These are phyloP conservation scores for Coniferiporia weirii DNA, from an alignment of 1,284 basidiomycete species.

Conservation along the genomic window DNA sequence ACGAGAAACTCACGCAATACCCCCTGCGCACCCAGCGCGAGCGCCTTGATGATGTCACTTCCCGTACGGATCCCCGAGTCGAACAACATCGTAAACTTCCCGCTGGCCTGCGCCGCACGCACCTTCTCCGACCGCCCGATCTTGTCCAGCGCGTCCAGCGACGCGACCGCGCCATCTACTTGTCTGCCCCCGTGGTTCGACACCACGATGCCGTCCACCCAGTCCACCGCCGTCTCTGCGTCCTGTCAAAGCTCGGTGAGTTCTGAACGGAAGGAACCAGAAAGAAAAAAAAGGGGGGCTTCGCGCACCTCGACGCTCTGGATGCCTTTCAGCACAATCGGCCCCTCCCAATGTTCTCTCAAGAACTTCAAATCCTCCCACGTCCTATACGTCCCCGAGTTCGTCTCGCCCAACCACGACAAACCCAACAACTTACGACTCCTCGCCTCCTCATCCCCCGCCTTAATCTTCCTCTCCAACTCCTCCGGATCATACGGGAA, in stretches of 20 bases:
- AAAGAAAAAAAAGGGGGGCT: no score
- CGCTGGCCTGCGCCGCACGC: constrained; percentile 48
- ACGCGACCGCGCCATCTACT: constrained; percentile 73
- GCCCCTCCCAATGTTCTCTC: constrained; percentile 64
- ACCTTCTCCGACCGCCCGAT: constrained; percentile 58
- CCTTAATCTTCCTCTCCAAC: constrained; percentile 33
- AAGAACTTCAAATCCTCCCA: constrained; percentile 66
- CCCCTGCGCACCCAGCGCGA: constrained; percentile 65
- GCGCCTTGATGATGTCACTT: constrained; percentile 70
- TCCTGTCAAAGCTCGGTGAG: constrained; percentile 47
- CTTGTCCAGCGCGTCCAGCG: constrained; percentile 60
- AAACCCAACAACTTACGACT: constrained; percentile 40
- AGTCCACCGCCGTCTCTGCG: constrained; percentile 60
- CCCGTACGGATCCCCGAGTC: constrained; percentile 78
- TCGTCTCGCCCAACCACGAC: constrained; percentile 53
- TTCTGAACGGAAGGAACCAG: no score
- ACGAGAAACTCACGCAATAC: constrained; percentile 47
- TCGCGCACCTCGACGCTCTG: constrained; percentile 33
- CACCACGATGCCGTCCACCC: constrained; percentile 70
- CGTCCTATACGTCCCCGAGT: constrained; percentile 50
- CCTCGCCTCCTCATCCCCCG: constrained; percentile 42
- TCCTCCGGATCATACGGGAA: constrained; percentile 56
- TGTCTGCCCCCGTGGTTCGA: constrained; percentile 82
- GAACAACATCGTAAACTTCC: constrained; percentile 66
- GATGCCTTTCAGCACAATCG: constrained; percentile 67